Conservation (phyloP, 2,329 filamentous ascomycete species). For the Colletotrichum echinochloae region DNA sequence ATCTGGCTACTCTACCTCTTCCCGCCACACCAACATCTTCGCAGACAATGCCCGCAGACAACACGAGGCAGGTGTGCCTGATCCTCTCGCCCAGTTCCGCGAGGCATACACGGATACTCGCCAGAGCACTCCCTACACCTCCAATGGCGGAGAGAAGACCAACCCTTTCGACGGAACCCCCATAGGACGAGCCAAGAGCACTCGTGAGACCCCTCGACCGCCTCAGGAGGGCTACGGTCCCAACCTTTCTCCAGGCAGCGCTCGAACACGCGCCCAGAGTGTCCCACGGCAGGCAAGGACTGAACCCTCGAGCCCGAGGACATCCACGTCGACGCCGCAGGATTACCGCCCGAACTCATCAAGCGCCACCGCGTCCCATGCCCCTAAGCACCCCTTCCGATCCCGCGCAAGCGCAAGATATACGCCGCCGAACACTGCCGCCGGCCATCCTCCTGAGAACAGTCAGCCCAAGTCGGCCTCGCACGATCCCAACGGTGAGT, state of each 20-base stretch:
- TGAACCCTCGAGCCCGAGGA: conserved; percentile 34
- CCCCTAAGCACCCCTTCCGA: conserved; percentile 37
- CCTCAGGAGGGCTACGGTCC: conserved; percentile 42
- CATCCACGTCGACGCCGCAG: conserved; percentile 30
- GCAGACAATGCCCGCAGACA: conserved; percentile 40
- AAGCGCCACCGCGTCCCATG: conserved; percentile 28
- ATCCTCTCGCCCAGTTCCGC: conserved; percentile 62
- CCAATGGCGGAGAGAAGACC: conserved; percentile 68
- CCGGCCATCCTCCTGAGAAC: conserved; percentile 17
- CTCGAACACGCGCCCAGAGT: conserved; percentile 49
- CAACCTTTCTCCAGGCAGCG: conserved; percentile 41
- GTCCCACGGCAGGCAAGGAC: conserved; percentile 42
- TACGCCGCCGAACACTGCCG: conserved; percentile 34
- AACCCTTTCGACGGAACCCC: conserved; percentile 65
- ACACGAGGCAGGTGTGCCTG: conserved; percentile 49
- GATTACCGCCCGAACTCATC: conserved; percentile 34
- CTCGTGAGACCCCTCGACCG: conserved; percentile 52
- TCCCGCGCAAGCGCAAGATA: conserved; percentile 41
- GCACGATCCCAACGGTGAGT: neutral
- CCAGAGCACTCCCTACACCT: conserved; percentile 69
- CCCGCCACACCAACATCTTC: conserved; percentile 45
- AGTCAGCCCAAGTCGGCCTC: conserved; percentile 19
- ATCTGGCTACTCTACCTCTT: conserved; percentile 62
- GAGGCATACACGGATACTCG: conserved; percentile 60
- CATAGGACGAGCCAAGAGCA: conserved; percentile 60